Evolutionary conservation across 441 rosid genomes (phyloP).

Genomic region (Lagerstroemia fauriei): DNA sequence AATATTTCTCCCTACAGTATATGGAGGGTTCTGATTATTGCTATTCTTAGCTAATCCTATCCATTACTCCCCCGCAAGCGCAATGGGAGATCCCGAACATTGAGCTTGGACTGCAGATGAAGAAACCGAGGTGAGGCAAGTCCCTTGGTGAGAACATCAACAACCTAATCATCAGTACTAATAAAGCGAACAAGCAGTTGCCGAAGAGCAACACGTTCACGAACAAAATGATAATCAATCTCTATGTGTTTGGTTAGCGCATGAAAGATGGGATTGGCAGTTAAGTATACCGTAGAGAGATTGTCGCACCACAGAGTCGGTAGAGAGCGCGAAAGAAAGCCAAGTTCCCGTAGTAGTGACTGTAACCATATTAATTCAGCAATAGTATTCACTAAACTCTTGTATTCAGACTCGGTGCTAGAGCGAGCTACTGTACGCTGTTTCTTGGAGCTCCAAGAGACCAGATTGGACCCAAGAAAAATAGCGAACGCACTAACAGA

Average conservation of each 20-base stretch:
- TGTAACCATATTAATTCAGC: neutral
- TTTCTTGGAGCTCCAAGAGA: neutral
- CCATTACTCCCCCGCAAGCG: no score
- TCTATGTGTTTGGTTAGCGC: neutral
- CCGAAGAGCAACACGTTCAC: neutral
- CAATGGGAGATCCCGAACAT: no score
- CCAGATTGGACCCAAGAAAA: neutral
- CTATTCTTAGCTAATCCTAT: no score
- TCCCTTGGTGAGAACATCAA: neutral
- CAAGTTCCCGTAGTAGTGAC: no score
- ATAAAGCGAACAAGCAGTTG: neutral
- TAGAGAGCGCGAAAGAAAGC: no score
- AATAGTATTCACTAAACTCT: neutral
- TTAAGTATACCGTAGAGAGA: no score
- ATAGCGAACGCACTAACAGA: neutral
- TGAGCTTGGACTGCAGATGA: no score
- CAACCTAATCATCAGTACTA: neutral
- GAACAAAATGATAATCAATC: neutral
- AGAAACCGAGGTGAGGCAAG: no score
- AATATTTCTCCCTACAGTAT: no score
- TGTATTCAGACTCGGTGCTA: neutral
- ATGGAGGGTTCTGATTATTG: no score
- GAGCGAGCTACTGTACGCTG: neutral
- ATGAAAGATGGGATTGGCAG: no score
- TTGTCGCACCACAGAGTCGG: no score